Conservation (phyloP, 1,284 basidiomycete species). For the Athelia sp. region DNA sequence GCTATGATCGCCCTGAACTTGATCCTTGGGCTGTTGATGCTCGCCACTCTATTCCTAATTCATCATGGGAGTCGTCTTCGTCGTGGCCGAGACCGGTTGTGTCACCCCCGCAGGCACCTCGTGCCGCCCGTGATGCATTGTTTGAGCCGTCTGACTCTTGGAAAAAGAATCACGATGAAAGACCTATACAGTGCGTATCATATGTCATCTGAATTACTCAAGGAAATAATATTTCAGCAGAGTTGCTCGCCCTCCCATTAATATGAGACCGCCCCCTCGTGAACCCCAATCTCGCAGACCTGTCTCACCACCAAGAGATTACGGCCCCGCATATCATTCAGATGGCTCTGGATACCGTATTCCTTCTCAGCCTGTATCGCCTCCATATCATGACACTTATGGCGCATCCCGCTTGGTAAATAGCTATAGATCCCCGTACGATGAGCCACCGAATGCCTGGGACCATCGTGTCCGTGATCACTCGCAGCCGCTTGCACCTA, state of each 20-base stretch:
- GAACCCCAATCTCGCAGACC: background rate
- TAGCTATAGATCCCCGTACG: slow-evolving; percentile 34
- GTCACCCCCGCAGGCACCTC: slow-evolving; percentile 11
- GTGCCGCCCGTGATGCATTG: slow-evolving; percentile 27
- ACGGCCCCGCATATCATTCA: background rate
- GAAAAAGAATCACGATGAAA: slow-evolving; percentile 52
- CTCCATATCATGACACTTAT: slow-evolving; percentile 28
- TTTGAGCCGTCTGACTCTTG: slow-evolving; percentile 69
- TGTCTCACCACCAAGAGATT: background rate
- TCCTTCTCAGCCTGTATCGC: slow-evolving; percentile 30
- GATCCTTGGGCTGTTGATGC: slow-evolving; percentile 27
- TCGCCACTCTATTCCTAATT: slow-evolving; percentile 10
- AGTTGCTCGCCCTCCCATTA: slow-evolving; percentile 10
- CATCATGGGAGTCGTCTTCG: slow-evolving; percentile 19
- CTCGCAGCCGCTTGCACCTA: slow-evolving; percentile 3
- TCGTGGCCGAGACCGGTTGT: slow-evolving; percentile 26
- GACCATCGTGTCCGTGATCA: background rate
- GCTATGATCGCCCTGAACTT: slow-evolving; percentile 33
- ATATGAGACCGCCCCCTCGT: background rate
- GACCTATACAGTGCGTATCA: slow-evolving; percentile 9
- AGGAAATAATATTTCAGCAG: slow-evolving; percentile 13
- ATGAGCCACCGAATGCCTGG: slow-evolving; percentile 13
- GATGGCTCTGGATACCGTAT: slow-evolving; percentile 34
- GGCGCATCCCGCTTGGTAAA: background rate
- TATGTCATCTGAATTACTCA: too few species aligned